Evolutionary conservation across 139 green algal species (phyloP), one percentile per base, ranked within the genome.

Genomic region (Chlorella ohadii): DNA sequence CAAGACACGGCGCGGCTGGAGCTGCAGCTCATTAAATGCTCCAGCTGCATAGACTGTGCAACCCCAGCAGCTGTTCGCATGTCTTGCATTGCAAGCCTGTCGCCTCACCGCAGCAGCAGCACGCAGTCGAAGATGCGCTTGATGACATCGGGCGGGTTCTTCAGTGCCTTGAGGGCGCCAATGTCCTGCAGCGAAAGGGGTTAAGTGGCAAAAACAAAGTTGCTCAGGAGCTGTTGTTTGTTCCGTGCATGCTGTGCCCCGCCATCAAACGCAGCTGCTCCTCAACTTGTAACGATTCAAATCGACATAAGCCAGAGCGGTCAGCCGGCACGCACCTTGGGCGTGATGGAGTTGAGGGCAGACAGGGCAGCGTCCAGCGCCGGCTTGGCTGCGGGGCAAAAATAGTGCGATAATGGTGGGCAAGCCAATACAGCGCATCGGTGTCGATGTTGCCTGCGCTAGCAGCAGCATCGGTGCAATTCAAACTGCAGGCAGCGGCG

Each of bases 81-180:
- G 34, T n/a, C 12, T 4, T 64, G 55, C 59, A n/a, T 4, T 23
- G 1, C 63, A 9, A 17, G 61, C 61, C 61, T 17, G 20, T 2
- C 19, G 13, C 20, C 74, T 4, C 61, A 86, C 85, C 88, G 79
- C 72, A 99, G 89, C 47, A 99, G 83, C 55, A 99, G 90, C 87
- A 98, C 95, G 80, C 89, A 93, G 87, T 99, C 96, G 85, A 99
- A 98, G 87, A 99, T 98, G 68, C 96, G 93, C 92, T 98, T 98
- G 56, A 99, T 92, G 55, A 99, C 91, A 85, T 98, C 94, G 22
- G 96, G 96, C 66, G 96, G 96, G 84, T 97, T 98, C 88, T 97
- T 98, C 13, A 99, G 92, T 34, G 96, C 94, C 70, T 77, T 77
- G 70, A 77, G 70, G 77, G 86, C 85, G 19, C 83, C 85, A 85